Evolutionary conservation across 176 grass and related monocot species (phyloP).

Genomic region (sorghum (Sorghum bicolor)): DNA sequence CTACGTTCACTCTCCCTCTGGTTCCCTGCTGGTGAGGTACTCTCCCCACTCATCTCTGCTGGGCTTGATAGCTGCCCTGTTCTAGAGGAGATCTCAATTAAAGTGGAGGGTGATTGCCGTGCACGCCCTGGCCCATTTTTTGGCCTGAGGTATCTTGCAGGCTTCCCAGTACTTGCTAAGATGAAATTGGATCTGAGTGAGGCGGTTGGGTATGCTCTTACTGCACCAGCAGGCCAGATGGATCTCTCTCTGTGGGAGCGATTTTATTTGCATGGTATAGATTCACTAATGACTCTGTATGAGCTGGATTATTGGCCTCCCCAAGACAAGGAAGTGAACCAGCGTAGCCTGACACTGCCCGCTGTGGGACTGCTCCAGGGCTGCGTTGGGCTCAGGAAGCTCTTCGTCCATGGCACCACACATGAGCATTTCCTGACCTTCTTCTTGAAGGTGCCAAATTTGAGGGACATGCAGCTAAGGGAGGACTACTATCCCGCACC

Average conservation of each 20-base stretch:
- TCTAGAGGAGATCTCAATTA: constrained; percentile 80
- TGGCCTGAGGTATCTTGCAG: constrained; percentile 58
- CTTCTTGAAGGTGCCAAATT: constrained; percentile 50
- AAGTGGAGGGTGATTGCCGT: constrained; percentile 89
- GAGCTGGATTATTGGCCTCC: constrained; percentile 98
- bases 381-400: constrained; percentile 63
- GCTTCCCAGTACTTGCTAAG: constrained; percentile 60
- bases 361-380: constrained; percentile 54
- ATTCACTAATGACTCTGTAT: constrained; percentile 44
- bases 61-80: constrained; percentile 66
- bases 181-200: constrained; percentile 93
- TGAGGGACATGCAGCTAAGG: constrained; percentile 86
- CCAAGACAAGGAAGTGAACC: constrained; percentile 94
- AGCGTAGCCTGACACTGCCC: constrained; percentile 72
- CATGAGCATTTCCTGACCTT: constrained; percentile 95
- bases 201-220: constrained; percentile 85
- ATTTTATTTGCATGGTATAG: constrained; percentile 79
- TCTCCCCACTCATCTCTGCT: constrained; percentile 56
- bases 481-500: constrained; percentile 98
- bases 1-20: constrained; percentile 79
- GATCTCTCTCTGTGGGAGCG: constrained; percentile 93
- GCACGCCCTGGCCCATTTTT: constrained; percentile 39
- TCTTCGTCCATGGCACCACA: constrained; percentile 89
- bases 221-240: constrained; percentile 82
- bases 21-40: constrained; percentile 69